Percentiles rank a stretch among this genome's conserved stretches.
Evolutionary conservation across 805 yeast species (phyloP).

Genomic region (Pichia pseudocactophila): DNA sequence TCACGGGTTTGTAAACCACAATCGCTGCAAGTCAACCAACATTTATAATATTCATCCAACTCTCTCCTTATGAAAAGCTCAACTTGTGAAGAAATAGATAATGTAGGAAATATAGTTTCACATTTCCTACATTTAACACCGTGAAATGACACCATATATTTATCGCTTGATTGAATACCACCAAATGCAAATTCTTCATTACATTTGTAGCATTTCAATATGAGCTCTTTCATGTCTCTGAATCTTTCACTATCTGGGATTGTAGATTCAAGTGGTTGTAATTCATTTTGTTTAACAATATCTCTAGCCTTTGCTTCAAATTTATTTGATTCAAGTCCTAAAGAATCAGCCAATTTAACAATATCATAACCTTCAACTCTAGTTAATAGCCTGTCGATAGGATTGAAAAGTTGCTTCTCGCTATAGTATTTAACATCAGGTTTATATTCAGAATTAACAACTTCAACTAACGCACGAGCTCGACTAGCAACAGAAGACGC

Average conservation of each 20-base stretch:
- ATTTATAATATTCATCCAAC: constrained; percentile 74
- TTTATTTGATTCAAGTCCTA: constrained; percentile 69
- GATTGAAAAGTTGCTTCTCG: constrained; percentile 83
- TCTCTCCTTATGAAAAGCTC: constrained; percentile 64
- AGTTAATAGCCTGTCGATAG: constrained; percentile 79
- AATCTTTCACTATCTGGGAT: constrained; percentile 79
- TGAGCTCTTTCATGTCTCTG: constrained; percentile 48
- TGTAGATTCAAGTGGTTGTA: constrained; percentile 73
- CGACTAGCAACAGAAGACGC: constrained; percentile 57
- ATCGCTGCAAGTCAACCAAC: constrained; percentile 82
- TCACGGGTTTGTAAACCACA: constrained; percentile 79
- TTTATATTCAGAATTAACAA: constrained; percentile 43
- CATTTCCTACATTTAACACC: constrained; percentile 72
- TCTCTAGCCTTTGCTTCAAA: constrained; percentile 40
- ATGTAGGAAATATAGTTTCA: constrained; percentile 37
- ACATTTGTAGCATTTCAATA: constrained; percentile 52
- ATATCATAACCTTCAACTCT: constrained; percentile 81
- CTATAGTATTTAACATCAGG: constrained; percentile 77
- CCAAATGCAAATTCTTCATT: constrained; percentile 54
- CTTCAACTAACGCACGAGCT: constrained; percentile 75
- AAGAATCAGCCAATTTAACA: constrained; percentile 61
- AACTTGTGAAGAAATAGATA: constrained; percentile 60
- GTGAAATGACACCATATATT: constrained; percentile 50
- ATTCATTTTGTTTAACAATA: constrained; percentile 30
- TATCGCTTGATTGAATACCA: constrained; percentile 60